phyloP scores from a whole-genome alignment of 441 rosid genomes.

The Eruca vesicaria region DNA sequence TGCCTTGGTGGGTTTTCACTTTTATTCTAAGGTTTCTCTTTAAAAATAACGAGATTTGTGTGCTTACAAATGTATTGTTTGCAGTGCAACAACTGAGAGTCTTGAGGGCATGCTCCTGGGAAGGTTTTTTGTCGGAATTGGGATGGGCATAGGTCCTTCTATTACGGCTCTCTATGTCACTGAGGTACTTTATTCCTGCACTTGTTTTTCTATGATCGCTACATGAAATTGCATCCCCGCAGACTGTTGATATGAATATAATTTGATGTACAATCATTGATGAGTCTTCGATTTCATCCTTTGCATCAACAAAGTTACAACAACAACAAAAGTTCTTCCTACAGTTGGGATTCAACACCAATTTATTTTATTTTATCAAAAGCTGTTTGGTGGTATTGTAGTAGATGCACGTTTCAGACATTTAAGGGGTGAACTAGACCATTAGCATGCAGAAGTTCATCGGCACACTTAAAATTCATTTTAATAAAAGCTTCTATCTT shows the following conservation, averaged over 20 bases:
- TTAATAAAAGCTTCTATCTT: background rate
- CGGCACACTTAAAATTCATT: background rate
- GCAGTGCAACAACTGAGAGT: slow-evolving; percentile 64
- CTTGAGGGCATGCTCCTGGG: slow-evolving; percentile 77
- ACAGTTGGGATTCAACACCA: background rate
- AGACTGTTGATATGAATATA: slow-evolving; percentile 11
- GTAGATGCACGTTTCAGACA: background rate
- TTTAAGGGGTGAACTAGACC: background rate
- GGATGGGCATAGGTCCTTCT: slow-evolving; percentile 79
- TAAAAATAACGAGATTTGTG: slow-evolving; percentile 20
- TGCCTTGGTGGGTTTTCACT: background rate
- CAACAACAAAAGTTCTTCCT: background rate
- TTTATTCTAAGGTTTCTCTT: background rate
- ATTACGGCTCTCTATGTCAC: slow-evolving; percentile 77
- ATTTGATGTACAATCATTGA: background rate
- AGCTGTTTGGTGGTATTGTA: background rate
- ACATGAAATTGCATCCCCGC: slow-evolving; percentile 3
- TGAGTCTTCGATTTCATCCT: background rate
- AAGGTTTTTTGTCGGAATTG: slow-evolving; percentile 70
- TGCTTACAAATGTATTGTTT: slow-evolving; percentile 30
- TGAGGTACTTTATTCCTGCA: slow-evolving; percentile 49
- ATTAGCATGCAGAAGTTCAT: background rate
- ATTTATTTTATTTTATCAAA: background rate
- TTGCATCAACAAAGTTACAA: background rate
- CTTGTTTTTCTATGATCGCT: slow-evolving; percentile 5